Conservation (phyloP, 306 rosid genomes). For the Vigna reflexopilosa region DNA sequence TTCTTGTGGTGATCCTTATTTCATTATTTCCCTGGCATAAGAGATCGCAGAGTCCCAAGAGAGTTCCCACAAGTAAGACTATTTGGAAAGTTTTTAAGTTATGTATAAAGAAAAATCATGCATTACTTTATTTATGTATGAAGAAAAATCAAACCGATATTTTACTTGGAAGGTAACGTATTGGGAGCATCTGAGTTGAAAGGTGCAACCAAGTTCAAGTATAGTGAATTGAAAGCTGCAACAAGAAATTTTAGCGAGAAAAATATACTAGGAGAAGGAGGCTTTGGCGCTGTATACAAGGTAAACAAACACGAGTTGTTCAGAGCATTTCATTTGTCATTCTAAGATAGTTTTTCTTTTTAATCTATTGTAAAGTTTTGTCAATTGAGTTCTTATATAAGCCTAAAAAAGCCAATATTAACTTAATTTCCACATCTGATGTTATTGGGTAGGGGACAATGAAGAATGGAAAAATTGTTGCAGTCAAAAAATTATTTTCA, state of each 20-base stretch:
- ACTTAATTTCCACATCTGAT: too few relatives aligned
- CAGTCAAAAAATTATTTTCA: constrained; percentile 62
- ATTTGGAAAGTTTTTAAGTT: neutral
- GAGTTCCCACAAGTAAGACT: neutral
- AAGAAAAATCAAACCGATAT: neutral
- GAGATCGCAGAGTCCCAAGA: neutral
- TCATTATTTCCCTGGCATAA: neutral
- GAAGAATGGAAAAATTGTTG: constrained; percentile 60
- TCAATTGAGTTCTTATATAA: too few relatives aligned
- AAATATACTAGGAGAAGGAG: constrained; percentile 73
- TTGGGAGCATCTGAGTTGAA: constrained; percentile 68
- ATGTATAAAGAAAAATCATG: too few relatives aligned
- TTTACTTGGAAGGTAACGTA: constrained; percentile 51
- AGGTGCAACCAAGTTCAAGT: constrained; percentile 58
- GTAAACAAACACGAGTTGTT: constrained; percentile 33
- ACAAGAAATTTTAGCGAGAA: constrained; percentile 60
- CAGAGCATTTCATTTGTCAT: neutral
- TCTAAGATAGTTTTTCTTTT: neutral
- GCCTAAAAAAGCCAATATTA: too few relatives aligned
- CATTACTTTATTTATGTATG: neutral
- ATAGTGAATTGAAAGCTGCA: constrained; percentile 62
- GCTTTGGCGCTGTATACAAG: constrained; percentile 74
- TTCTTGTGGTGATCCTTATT: neutral
- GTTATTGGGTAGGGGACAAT: neutral
- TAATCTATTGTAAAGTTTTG: neutral